Percentiles rank a stretch among this genome's conserved stretches.
Conservation (phyloP, 768 basidiomycete species). For the Psilocybe tampanensis region DNA sequence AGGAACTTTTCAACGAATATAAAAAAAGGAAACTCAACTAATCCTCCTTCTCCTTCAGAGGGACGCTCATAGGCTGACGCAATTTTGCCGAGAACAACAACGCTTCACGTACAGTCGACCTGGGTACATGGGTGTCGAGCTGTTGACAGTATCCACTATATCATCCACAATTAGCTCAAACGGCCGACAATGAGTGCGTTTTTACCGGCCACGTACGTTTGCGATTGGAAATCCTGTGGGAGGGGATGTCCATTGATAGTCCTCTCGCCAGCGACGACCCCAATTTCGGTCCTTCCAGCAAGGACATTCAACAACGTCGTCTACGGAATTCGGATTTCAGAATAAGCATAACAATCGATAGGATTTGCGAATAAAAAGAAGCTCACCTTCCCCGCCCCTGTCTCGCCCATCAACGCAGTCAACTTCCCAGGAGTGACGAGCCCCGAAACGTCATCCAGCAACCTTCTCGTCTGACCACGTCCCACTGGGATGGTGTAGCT, state of each 20-base stretch:
- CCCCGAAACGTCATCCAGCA: constrained; percentile 76
- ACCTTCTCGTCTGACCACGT: constrained; percentile 40
- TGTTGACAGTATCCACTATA: constrained; percentile 80
- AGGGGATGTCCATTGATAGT: constrained; percentile 55
- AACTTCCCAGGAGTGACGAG: constrained; percentile 81
- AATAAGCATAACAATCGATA: background rate
- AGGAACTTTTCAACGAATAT: no score
- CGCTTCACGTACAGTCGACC: constrained; percentile 78
- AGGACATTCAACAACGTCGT: constrained; percentile 62
- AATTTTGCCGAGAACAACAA: constrained; percentile 78
- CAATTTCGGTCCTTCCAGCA: constrained; percentile 48
- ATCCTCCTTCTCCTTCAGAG: constrained; percentile 70
- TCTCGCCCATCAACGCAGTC: constrained; percentile 74
- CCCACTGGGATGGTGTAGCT: constrained; percentile 65
- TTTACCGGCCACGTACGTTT: constrained; percentile 52
- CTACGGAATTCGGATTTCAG: constrained; percentile 21
- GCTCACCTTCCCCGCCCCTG: constrained; percentile 47
- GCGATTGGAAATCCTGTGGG: constrained; percentile 61
- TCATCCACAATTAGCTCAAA: no score
- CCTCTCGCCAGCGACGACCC: constrained; percentile 50
- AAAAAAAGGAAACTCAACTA: constrained; percentile 57
- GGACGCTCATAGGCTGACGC: constrained; percentile 69
- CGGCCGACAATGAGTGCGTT: no score
- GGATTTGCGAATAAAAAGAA: no score
- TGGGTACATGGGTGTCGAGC: constrained; percentile 74